These are phyloP conservation scores for Neofusicoccum laricinum DNA, from an alignment of 2,329 filamentous ascomycete species.

Conservation along the genomic window DNA sequence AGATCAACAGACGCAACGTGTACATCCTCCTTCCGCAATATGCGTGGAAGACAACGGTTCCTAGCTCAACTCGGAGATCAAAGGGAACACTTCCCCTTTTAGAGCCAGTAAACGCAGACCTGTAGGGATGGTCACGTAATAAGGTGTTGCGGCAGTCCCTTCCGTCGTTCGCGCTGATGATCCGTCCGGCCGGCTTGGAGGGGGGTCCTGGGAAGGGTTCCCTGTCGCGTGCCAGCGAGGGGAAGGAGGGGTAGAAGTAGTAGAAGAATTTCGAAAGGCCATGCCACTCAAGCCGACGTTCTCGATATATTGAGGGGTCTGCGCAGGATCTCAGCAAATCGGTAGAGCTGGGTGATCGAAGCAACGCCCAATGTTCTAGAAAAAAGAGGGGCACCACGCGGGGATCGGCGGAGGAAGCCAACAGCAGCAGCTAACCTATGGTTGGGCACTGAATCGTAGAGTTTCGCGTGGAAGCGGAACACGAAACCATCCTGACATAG, in stretches of 20 bases:
- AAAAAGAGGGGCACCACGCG: slow-evolving; percentile 10
- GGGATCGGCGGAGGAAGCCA: slow-evolving; percentile 9
- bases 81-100: not conserved
- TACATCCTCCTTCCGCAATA: not conserved
- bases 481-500: slow-evolving; percentile 24
- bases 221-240: not conserved
- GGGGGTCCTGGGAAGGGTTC: not conserved
- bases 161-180: not conserved
- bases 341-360: not conserved
- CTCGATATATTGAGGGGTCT: not conserved
- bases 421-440: slow-evolving; percentile 5
- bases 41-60: not conserved
- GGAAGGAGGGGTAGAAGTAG: not conserved
- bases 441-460: slow-evolving; percentile 20
- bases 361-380: slow-evolving; percentile 3
- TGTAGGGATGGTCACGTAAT: slow-evolving; percentile 1
- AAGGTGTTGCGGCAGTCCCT: not conserved
- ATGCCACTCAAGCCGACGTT: not conserved
- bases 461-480: slow-evolving; percentile 37
- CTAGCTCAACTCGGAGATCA: not conserved
- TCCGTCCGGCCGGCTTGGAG: not conserved
- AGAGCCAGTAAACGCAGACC: not conserved
- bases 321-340: not conserved
- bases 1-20: not conserved
- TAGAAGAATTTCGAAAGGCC: not conserved